Evolutionary conservation across 148 eudicot genomes (phyloP), one percentile per base, ranked within the genome.

Genomic region (Tetragonia tetragonoides): DNA sequence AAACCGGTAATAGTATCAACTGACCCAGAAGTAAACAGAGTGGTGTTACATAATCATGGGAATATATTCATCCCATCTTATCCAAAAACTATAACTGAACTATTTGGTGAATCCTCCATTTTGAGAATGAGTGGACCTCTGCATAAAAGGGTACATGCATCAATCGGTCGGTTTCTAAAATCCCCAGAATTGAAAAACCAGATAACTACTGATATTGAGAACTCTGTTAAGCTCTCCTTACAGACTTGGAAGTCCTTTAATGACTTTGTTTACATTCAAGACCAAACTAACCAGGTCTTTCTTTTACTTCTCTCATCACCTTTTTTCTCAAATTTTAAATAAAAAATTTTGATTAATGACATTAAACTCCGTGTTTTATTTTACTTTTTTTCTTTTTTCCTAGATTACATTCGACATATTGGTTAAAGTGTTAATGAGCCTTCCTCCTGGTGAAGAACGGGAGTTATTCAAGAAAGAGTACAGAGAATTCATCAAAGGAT

Each of bases 1-100:
- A 88, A 91, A 78, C 88, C 90, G 1, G 86, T 95, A 6, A 91
- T 95, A 73, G 94, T 93, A 12, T 95, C 99, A 34, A 95, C 99
- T 0, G 99, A 95, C 79, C 84, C 90, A 6, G 97, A 90, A 17
- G 91, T 95, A 82, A 95, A 95, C 88, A 88, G 80, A 66, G 81
- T 83, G 57, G 83, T 95, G 10, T 75, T 95, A 59, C 91, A 85
- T 24, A 91, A 95, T 82, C 90, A 92, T 68, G 97, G 96, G 2
- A 89, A 87, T 54, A 80, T 80, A 1, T 95, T 95, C 69, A 73
- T 88, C 15, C 97, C 98, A 0, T 81, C 86, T 46, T 95, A 95
- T 66, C 98, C 98, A 5, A 95, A 95, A 82, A 87, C 98, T 0
- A 83, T 95, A 16, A 86, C 87, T 0, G 91, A 95, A 51, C 70